Evolutionary conservation across 208 protist genomes (phyloP).

Genomic region (Blechomonas ayalai): DNA sequence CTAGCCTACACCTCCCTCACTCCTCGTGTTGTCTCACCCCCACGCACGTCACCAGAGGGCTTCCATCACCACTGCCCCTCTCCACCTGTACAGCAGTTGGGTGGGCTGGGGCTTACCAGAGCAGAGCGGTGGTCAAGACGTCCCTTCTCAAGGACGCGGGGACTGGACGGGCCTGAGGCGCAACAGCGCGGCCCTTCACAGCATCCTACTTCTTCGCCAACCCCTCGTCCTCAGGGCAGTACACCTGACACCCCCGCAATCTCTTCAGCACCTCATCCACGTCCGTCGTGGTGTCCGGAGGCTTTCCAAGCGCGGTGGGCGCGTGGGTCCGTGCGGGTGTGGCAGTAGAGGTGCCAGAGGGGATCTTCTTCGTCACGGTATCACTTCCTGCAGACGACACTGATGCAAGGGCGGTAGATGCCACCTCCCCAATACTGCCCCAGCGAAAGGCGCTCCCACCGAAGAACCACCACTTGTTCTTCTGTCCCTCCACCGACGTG

Average conservation of each 20-base stretch:
- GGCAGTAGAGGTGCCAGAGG: background rate
- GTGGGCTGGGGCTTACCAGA: no score
- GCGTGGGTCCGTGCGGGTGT: background rate
- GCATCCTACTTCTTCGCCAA: no score
- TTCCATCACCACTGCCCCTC: background rate
- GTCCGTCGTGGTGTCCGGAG: slow-evolving; percentile 42
- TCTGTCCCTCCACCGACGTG: no score
- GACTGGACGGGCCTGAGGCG: no score
- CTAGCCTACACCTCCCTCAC: background rate
- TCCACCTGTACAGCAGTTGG: background rate
- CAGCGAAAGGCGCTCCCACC: slow-evolving; percentile 8
- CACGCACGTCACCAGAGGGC: background rate
- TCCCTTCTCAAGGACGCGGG: background rate
- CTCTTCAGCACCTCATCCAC: slow-evolving; percentile 42
- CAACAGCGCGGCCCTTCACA: no score
- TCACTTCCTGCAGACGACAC: background rate
- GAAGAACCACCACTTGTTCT: slow-evolving; percentile 10
- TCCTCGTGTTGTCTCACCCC: background rate
- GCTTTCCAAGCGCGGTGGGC: slow-evolving; percentile 3
- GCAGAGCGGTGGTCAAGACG: background rate
- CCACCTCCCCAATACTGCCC: background rate
- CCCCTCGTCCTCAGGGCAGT: slow-evolving; percentile 73
- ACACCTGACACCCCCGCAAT: slow-evolving; percentile 70
- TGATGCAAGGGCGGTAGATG: background rate
- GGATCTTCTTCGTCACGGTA: background rate